These are phyloP conservation scores for Berberis thunbergii DNA, from an alignment of 164 flowering plant genomes.

Conservation along the genomic window DNA sequence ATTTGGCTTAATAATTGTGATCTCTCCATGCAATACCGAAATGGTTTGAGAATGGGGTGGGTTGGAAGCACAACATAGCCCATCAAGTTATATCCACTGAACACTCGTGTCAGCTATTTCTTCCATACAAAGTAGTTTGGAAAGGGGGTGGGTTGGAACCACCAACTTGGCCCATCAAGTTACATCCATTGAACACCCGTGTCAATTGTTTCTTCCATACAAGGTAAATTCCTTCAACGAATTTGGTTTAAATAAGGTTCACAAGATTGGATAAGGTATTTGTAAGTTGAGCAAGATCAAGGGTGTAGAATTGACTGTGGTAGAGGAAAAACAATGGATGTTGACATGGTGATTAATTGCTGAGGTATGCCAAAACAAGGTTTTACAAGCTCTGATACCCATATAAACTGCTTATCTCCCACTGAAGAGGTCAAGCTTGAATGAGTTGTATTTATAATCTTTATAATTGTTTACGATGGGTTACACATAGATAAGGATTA, in stretches of 20 bases:
- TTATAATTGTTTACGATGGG: no score
- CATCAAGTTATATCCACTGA: background rate
- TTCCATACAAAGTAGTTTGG: no score
- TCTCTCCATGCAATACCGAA: background rate
- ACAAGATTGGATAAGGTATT: background rate
- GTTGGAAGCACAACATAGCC: background rate
- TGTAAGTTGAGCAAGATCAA: background rate
- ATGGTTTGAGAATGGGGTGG: background rate
- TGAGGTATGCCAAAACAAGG: no score
- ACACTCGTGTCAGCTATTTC: background rate
- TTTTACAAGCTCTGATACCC: no score
- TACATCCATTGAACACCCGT: background rate
- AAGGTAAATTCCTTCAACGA: background rate
- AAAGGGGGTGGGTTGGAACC: no score
- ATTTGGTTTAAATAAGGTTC: background rate
- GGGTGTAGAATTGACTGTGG: background rate
- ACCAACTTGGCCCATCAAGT: no score
- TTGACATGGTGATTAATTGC: no score
- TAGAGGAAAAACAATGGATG: no score
- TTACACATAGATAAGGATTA: no score
- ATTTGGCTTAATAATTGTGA: background rate
- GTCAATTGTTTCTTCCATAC: background rate
- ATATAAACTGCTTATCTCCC: no score
- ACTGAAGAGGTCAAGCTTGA: no score
- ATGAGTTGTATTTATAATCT: no score